A percentile compares a stretch with the other conserved stretches of the same genome.
Evolutionary conservation across 2,329 filamentous ascomycete species (phyloP).

Genomic region (Lachnellula occidentalis): DNA sequence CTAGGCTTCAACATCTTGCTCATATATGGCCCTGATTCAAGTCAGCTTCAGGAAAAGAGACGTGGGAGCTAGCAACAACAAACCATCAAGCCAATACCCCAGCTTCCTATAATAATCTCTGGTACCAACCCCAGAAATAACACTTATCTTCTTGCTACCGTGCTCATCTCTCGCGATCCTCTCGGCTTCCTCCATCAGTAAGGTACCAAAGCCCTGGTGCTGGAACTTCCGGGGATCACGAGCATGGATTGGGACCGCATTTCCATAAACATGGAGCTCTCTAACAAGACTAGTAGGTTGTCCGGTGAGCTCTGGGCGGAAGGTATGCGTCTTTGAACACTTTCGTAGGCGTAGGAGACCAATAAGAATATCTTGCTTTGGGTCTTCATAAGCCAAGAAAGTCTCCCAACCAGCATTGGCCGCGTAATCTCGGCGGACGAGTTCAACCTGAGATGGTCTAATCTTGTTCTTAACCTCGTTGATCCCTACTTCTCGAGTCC

Average conservation of each 20-base stretch:
- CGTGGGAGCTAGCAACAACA: conserved; percentile 37
- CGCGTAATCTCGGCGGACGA: conserved; percentile 86
- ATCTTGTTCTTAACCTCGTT: conserved; percentile 99
- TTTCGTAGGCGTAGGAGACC: conserved; percentile 83
- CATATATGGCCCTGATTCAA: conserved; percentile 28
- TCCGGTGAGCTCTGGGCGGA: conserved; percentile 75
- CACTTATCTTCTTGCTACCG: conserved; percentile 86
- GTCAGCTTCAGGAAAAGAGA: conserved; percentile 3
- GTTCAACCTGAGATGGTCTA: conserved; percentile 88
- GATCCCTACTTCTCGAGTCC: conserved; percentile 93
- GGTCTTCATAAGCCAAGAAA: conserved; percentile 95
- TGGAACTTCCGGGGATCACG: conserved; percentile 95
- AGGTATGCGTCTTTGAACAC: conserved; percentile 88
- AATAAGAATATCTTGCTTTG: conserved; percentile 96
- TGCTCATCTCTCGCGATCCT: conserved; percentile 92
- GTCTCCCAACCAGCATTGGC: conserved; percentile 99
- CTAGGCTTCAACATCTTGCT: conserved; percentile 28
- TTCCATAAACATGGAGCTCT: conserved; percentile 94
- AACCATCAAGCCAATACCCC: conserved; percentile 89
- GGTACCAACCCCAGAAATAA: conserved; percentile 97
- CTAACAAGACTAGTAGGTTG: conserved; percentile 90
- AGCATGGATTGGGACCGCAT: conserved; percentile 94
- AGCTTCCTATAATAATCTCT: conserved; percentile 91
- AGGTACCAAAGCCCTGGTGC: conserved; percentile 92
- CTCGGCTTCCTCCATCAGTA: conserved; percentile 97